A percentile compares a stretch with the other conserved stretches of the same genome.
These are phyloP conservation scores for Lipomyces japonicus DNA, from an alignment of 805 yeast genomes.

Conservation along the genomic window DNA sequence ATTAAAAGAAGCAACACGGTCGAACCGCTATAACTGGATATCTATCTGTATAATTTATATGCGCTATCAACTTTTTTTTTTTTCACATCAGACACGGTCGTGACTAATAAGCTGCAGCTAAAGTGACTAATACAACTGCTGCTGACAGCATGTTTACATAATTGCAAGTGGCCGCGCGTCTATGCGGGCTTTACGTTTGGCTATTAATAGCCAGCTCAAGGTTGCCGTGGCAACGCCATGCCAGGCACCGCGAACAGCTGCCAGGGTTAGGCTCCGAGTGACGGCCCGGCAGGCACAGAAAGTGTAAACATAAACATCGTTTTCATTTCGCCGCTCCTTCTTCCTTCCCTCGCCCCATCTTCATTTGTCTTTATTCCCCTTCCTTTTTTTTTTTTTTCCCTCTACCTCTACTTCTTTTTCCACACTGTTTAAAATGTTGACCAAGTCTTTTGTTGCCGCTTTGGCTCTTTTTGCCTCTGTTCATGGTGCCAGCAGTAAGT, in stretches of 20 bases:
- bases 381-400: neutral
- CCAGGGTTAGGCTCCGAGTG: conserved; percentile 1
- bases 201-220: too few relatives aligned
- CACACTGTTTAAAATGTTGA: conserved; percentile 5
- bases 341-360: conserved; percentile 1
- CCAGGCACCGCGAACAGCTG: neutral
- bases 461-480: conserved; percentile 23
- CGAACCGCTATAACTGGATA: neutral
- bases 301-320: neutral
- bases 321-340: conserved; percentile 3
- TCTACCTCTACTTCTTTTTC: neutral
- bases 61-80: too few relatives aligned
- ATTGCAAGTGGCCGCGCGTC: neutral
- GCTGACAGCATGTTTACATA: neutral
- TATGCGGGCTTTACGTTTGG: too few relatives aligned
- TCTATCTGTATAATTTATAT: neutral
- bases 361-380: neutral
- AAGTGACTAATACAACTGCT: too few relatives aligned
- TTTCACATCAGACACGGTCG: too few relatives aligned
- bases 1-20: neutral
- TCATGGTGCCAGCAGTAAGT: too few relatives aligned
- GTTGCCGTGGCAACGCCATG: neutral
- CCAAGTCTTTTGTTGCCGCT: conserved; percentile 11
- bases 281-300: neutral
- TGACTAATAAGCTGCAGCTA: too few relatives aligned